Evolutionary conservation across 768 basidiomycete genomes (phyloP).

Genomic region (Psilocybe sp.): DNA sequence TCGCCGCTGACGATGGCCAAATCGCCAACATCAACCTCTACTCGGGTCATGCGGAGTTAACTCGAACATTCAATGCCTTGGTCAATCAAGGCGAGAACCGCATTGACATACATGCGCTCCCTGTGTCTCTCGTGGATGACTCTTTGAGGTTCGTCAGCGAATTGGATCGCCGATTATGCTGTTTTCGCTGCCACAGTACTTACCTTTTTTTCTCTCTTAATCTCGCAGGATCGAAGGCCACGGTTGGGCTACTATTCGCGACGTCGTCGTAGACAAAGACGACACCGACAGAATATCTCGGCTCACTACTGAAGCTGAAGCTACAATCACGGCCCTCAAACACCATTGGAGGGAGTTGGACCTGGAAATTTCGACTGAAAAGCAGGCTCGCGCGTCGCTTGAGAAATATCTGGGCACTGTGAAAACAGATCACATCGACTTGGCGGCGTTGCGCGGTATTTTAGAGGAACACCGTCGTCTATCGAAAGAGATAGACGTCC

Average conservation of each 20-base stretch:
- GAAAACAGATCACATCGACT: slow-evolving; percentile 21
- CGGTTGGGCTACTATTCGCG: slow-evolving; percentile 36
- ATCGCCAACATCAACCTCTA: slow-evolving; percentile 33
- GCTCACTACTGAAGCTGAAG: neutral
- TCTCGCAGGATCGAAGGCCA: slow-evolving; percentile 34
- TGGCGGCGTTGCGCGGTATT: slow-evolving; percentile 17
- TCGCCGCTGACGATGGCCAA: slow-evolving; percentile 21
- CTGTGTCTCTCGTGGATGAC: slow-evolving; percentile 24
- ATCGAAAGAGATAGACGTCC: slow-evolving; percentile 22
- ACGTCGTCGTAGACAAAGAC: slow-evolving; percentile 18
- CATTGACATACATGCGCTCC: slow-evolving; percentile 29
- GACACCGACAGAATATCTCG: no score
- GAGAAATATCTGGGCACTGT: slow-evolving; percentile 28
- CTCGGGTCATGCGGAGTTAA: slow-evolving; percentile 33
- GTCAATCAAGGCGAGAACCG: slow-evolving; percentile 31
- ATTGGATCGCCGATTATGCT: neutral
- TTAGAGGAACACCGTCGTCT: slow-evolving; percentile 22
- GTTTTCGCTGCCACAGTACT: no score
- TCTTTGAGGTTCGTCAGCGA: slow-evolving; percentile 23
- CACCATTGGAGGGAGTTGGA: slow-evolving; percentile 12
- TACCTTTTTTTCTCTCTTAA: no score
- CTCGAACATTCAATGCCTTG: slow-evolving; percentile 26
- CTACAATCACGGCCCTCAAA: slow-evolving; percentile 6
- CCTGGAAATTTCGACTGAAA: slow-evolving; percentile 23
- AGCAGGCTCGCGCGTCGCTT: slow-evolving; percentile 19